Base-by-base conservation (phyloP, 805 yeast genomes). In the Ogataea wickerhamii region DNA sequence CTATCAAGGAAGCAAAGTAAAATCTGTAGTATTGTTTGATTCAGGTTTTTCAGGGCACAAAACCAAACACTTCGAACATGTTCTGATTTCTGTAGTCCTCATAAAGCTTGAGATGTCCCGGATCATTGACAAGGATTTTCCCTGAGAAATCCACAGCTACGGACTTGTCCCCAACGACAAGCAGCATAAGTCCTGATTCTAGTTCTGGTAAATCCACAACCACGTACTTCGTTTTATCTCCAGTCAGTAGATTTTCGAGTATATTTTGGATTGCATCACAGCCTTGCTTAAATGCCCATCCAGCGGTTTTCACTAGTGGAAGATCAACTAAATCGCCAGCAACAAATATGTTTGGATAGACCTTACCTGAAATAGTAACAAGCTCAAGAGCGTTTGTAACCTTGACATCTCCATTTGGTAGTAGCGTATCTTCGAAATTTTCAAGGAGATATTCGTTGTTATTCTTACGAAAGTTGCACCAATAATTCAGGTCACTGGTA, bases 201-300 rank as follows among this genome's bases (percentile, higher is more conserved):
- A 34, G 22, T 14, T 17, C 19, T 24, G 14, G 14, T 18, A 19
- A 6, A 18, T 20, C 32, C 13, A 37, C 21, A 6, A 17, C 18
- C 17, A 29, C 37, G 29, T 33, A 37, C 14, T 16, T 19, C 13
- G 23, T 16, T 10, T 28, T 34, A 10, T 22, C 31, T 2, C 43
- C 40, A 17, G 34, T 23, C 12, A 28, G 20, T 18, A 34, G 17
- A 13, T 18, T 26, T n/a, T 37, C 32, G n/a, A 34, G 12, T 4
- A 43, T 37, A 21, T 43, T 45, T n/a, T 21, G 27, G 2, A 34
- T 47, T 11, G 41, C 45, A n/a, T 25, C 30, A 8, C 8, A 12
- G 7, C 48, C 51, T 23, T 47, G 24, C 17, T 42, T 36, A 27
- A 17, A 41, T 11, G 51, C 51, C 46, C 51, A 37, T 10, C 51